These are phyloP conservation scores for Mrakia gelida DNA, from an alignment of 768 basidiomycete species.

Conservation along the genomic window DNA sequence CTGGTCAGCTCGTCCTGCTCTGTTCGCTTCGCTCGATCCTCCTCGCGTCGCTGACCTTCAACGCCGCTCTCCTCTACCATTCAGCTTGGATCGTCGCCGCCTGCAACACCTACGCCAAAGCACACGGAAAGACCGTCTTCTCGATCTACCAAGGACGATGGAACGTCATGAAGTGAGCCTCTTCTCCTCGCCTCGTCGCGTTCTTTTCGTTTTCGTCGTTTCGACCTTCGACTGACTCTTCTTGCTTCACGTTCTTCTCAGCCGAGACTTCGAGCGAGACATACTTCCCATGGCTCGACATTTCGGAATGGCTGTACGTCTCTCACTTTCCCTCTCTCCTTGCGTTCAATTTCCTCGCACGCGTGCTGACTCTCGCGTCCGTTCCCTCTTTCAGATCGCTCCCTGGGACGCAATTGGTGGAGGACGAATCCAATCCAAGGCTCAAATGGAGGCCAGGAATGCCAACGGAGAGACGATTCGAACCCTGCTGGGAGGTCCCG, in stretches of 20 bases:
- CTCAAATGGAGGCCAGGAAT: constrained; percentile 27
- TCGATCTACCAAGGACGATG: constrained; percentile 44
- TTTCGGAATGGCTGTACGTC: constrained; percentile 39
- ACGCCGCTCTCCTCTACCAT: not conserved
- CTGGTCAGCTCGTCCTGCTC: too few species aligned
- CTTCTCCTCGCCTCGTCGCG: too few species aligned
- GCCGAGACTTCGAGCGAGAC: constrained; percentile 48
- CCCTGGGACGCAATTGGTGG: constrained; percentile 34
- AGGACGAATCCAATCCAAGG: constrained; percentile 31
- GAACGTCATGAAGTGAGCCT: constrained; percentile 41
- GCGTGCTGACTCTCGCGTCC: too few species aligned
- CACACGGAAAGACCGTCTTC: constrained; percentile 34
- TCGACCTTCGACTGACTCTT: too few species aligned
- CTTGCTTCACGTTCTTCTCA: not conserved
- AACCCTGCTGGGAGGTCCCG: not conserved
- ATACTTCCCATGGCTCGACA: constrained; percentile 46
- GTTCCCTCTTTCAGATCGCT: not conserved
- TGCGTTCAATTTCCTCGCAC: too few species aligned
- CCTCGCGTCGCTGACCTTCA: too few species aligned
- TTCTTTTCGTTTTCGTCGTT: too few species aligned
- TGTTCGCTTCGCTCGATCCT: too few species aligned
- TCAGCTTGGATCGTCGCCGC: constrained; percentile 37
- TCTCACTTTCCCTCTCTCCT: too few species aligned
- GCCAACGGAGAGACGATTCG: constrained; percentile 15
- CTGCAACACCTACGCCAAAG: constrained; percentile 36